A percentile compares a stretch with the other conserved stretches of the same genome.
phyloP scores from a whole-genome alignment of 441 rosid species.

The Arabidopsis hybrid region DNA sequence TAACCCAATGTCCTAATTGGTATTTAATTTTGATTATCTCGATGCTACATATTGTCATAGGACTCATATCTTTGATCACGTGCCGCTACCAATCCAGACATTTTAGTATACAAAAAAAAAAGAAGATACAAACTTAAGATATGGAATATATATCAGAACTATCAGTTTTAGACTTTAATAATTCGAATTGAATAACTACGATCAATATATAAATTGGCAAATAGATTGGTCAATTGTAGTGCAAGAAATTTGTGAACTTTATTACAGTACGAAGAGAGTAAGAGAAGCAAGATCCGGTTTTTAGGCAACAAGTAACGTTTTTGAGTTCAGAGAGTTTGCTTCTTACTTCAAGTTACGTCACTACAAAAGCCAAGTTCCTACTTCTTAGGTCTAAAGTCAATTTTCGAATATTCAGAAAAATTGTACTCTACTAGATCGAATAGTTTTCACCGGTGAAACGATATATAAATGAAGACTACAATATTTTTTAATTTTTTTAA shows the following conservation, averaged over 20 bases:
- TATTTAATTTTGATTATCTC: slow-evolving; percentile 34
- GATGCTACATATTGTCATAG: slow-evolving; percentile 17
- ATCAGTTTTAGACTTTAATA: background rate
- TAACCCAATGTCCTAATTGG: slow-evolving; percentile 34
- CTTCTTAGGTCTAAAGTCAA: slow-evolving; percentile 17
- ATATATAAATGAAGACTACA: background rate
- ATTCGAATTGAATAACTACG: too few species aligned
- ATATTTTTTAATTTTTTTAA: too few species aligned
- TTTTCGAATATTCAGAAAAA: background rate
- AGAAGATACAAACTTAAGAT: background rate
- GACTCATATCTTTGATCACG: slow-evolving; percentile 42
- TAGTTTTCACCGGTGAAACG: background rate
- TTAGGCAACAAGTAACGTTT: slow-evolving; percentile 34
- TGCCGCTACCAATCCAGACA: slow-evolving; percentile 20
- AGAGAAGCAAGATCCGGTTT: slow-evolving; percentile 43
- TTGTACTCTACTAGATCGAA: background rate
- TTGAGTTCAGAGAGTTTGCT: slow-evolving; percentile 39
- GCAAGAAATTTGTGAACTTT: slow-evolving; percentile 26
- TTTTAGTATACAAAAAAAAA: background rate
- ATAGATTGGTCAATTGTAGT: slow-evolving; percentile 7
- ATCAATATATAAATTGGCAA: background rate
- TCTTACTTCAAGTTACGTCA: slow-evolving; percentile 36
- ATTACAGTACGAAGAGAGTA: slow-evolving; percentile 15
- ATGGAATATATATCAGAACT: background rate
- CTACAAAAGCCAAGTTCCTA: slow-evolving; percentile 16